Base-by-base conservation (phyloP, 2,329 filamentous ascomycete species). In the Fusarium duplospermum region DNA sequence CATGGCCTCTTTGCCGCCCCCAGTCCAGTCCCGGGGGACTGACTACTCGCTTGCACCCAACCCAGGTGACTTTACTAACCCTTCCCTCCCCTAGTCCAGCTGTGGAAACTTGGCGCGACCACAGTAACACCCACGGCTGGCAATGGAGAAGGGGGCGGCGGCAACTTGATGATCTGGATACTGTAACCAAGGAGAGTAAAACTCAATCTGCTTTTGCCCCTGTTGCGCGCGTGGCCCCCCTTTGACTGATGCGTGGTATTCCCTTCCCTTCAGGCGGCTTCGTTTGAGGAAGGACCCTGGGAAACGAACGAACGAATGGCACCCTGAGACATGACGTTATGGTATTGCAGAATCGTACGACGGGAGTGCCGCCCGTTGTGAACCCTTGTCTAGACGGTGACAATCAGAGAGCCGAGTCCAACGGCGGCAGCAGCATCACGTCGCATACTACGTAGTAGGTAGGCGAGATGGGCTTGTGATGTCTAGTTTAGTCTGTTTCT, bases 331-430 rank as follows among this genome's bases (percentile, higher is more conserved):
- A 75, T 76, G 70, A 74, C 50, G 73, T 73, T 47, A 47, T 65
- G 14, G 27, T 22, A 66, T 42, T 74, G 56, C 56, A 76, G 64
- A 71, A 72, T 76, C 73, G 70, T 75, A 75, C 73, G 73, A 75
- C 67, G 38, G 35, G 42, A 50, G 18, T 59, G 58, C 64, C 59
- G 36, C 18, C 33, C 64, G 45, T 27, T 38, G 56, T 22, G 24
- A 62, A 50, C 47, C 56, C 59, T 68, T 70, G 60, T 64, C 72
- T 66, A 22, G 54, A 62, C 35, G 54, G 64, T 13, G 45, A 40
- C 57, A 45, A 60, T 61, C 33, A 62, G 18, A 50, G 36, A 47
- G 33, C 58, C 62, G 64, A 59, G 58, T 36, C 38, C 52, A 33
- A 69, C 57, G 58, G 69, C 47, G 57, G 64, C 50, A 64, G 24